These are phyloP conservation scores for Volvox reticuliferus DNA, from an alignment of 139 green algal species.

Conservation along the genomic window DNA sequence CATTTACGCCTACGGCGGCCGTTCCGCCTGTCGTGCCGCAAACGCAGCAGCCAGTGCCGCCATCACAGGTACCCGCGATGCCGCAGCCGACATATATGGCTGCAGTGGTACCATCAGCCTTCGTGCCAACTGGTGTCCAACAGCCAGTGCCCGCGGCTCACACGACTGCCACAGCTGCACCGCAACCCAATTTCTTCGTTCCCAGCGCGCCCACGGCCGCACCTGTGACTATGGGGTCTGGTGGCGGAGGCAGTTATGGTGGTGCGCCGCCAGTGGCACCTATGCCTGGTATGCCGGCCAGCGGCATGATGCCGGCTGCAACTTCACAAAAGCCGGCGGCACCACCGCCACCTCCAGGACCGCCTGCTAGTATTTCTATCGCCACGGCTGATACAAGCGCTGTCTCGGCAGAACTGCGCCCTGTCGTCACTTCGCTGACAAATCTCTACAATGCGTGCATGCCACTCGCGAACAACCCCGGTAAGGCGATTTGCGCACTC, in stretches of 20 bases:
- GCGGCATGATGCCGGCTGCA: conserved; percentile 18
- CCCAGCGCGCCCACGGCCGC: not conserved
- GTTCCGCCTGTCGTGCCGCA: conserved; percentile 46
- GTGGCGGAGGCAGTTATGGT: conserved; percentile 1
- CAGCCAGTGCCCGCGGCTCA: not conserved
- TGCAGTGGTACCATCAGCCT: not conserved
- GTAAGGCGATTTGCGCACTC: conserved; percentile 13
- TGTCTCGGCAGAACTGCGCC: conserved; percentile 73
- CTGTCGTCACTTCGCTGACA: conserved; percentile 78
- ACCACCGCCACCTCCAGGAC: conserved; percentile 70
- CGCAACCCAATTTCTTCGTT: conserved; percentile 43
- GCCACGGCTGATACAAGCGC: conserved; percentile 76
- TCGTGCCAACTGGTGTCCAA: not conserved
- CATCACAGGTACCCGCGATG: not conserved
- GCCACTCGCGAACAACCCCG: conserved; percentile 68
- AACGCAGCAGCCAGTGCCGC: not conserved
- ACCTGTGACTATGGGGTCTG: not conserved
- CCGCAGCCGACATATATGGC: not conserved
- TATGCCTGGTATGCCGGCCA: not conserved
- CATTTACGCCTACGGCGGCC: conserved; percentile 56
- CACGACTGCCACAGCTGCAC: conserved; percentile 16
- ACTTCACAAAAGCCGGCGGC: conserved; percentile 49
- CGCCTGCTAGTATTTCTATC: conserved; percentile 83
- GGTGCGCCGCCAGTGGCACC: conserved; percentile 1
- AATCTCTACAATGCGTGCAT: conserved; percentile 79